Evolutionary conservation across 2,329 filamentous ascomycete genomes (phyloP).

Genomic region (Verticillium zaregamsianum): DNA sequence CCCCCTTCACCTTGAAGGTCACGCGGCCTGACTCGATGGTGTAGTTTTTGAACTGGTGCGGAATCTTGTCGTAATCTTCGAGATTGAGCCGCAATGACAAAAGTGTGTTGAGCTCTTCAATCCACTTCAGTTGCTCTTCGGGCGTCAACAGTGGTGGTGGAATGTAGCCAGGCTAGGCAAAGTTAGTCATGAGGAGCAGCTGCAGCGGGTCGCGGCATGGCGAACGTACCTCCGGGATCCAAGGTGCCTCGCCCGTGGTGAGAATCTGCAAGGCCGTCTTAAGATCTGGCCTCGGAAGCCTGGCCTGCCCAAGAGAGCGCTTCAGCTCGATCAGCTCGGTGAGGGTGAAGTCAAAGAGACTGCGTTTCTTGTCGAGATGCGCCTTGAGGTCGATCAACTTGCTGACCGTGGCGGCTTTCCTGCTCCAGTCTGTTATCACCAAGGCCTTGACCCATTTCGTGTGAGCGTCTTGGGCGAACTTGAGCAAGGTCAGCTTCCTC

Average conservation of each 20-base stretch:
- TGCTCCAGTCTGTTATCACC: conserved; percentile 86
- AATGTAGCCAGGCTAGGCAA: conserved; percentile 66
- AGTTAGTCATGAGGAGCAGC: conserved; percentile 2
- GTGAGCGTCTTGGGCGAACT: conserved; percentile 75
- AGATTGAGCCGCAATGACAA: conserved; percentile 80
- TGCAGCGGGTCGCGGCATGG: conserved; percentile 12
- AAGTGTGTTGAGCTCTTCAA: conserved; percentile 79
- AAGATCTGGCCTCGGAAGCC: conserved; percentile 85
- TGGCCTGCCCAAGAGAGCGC: conserved; percentile 64
- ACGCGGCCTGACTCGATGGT: conserved; percentile 79
- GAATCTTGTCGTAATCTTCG: conserved; percentile 73
- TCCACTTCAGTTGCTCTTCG: conserved; percentile 66
- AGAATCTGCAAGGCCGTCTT: conserved; percentile 84
- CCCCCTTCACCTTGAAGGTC: conserved; percentile 76
- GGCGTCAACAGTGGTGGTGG: conserved; percentile 66
- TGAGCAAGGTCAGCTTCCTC: conserved; percentile 72
- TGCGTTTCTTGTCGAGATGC: conserved; percentile 63
- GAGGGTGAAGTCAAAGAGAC: conserved; percentile 56
- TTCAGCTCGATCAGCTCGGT: conserved; percentile 68
- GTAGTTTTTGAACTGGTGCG: conserved; percentile 73
- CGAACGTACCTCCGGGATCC: conserved; percentile 70
- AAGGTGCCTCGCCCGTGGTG: conserved; percentile 70
- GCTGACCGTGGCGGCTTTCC: conserved; percentile 72
- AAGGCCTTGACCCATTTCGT: conserved; percentile 90
- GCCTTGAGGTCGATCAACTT: conserved; percentile 83